Evolutionary conservation across 805 yeast species (phyloP), one percentile per base, ranked within the genome.

Genomic region (Torulaspora maleeae): DNA sequence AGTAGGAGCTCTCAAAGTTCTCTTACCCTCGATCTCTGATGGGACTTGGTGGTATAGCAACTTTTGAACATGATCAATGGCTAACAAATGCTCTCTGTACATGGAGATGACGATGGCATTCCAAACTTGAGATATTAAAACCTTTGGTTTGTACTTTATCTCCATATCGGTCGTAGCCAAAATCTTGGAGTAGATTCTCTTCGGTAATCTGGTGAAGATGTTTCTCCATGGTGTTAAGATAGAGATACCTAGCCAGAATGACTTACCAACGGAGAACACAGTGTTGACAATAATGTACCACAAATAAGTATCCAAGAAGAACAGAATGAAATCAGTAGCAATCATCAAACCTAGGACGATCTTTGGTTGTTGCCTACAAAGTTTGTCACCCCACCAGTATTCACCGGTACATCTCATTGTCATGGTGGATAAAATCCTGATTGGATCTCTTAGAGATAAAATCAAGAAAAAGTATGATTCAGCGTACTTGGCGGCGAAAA

Each of bases 151-250:
- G 74, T 93, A 93, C 75, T 93, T 91, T 66, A 91, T 88, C 74
- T 93, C 98, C 99, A 95, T 91, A 68, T 93, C 98, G 55, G 96
- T 86, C 29, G 99, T 93, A 38, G 98, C 98, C 71, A 93, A 79
- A 55, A 93, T 83, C 80, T 93, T 93, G 45, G 97, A 88, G 77
- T 93, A 95, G 57, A 93, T 88, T 82, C 99, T 88, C 82, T 93
- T 93, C 67, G 99, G 99, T 67, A 93, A 75, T 71, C 99, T 83
- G 44, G 96, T 83, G 77, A 91, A 93, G 59, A 93, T 90, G 69
- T 95, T 93, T 80, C 98, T 87, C 99, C 99, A 93, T 52, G 99
- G 99, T 34, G 99, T 93, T 76, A 90, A 81, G 55, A 93, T 91
- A 37, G 99, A 93, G 60, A 93, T 90, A 84, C 99, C 99, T 70